Conservation (phyloP, 345 rosid genomes). For the Nasturtium officinale region DNA sequence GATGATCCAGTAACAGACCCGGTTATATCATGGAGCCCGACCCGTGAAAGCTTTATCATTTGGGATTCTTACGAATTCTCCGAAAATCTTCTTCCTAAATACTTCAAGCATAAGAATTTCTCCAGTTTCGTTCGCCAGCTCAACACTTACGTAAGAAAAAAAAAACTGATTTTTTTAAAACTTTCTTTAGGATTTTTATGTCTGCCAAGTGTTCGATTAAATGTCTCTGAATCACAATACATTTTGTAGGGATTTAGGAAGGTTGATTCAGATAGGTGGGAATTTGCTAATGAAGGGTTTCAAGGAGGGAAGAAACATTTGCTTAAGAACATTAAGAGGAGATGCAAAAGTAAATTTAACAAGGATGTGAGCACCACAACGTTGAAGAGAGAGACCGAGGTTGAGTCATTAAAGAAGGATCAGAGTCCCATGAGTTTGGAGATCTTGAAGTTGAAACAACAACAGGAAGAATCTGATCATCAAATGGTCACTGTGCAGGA, state of each 20-base stretch:
- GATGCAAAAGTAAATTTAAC: slow-evolving; percentile 52
- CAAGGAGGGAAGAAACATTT: slow-evolving; percentile 72
- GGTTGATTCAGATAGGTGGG: slow-evolving; percentile 81
- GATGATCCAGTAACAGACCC: slow-evolving; percentile 57
- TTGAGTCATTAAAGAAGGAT: slow-evolving; percentile 58
- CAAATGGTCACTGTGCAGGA: slow-evolving; percentile 51
- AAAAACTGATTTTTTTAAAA: not conserved
- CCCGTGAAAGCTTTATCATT: slow-evolving; percentile 56
- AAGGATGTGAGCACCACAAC: slow-evolving; percentile 16
- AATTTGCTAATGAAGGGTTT: slow-evolving; percentile 81
- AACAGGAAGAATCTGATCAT: slow-evolving; percentile 60
- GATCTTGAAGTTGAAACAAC: slow-evolving; percentile 55
- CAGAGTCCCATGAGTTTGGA: slow-evolving; percentile 53
- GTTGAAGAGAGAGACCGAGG: not conserved
- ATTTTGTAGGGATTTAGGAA: slow-evolving; percentile 72
- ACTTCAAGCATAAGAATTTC: slow-evolving; percentile 74
- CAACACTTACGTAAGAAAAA: slow-evolving; percentile 62
- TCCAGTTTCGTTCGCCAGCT: slow-evolving; percentile 79
- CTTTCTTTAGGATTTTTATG: not conserved
- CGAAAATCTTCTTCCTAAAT: slow-evolving; percentile 54
- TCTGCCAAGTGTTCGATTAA: not conserved
- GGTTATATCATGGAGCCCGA: slow-evolving; percentile 56
- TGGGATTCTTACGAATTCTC: slow-evolving; percentile 60
- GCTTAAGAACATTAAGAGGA: slow-evolving; percentile 69
- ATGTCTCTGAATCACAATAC: not conserved